phyloP scores from a whole-genome alignment of 1,284 basidiomycete species.

The Trichosporon coremiiforme region DNA sequence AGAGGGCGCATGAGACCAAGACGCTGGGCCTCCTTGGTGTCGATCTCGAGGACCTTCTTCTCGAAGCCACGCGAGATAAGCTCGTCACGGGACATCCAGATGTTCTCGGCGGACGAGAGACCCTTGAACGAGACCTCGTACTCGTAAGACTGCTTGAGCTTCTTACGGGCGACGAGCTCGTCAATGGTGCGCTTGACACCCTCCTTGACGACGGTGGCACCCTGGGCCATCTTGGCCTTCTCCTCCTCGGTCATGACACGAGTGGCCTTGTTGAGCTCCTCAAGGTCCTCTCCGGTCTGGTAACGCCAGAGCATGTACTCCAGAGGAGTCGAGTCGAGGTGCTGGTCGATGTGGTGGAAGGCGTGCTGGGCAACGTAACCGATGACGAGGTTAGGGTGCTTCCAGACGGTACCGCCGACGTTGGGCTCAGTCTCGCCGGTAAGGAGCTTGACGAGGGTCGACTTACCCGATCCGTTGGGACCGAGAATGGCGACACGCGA shows the following conservation, averaged over 20 bases:
- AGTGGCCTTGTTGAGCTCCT: slow-evolving; percentile 90
- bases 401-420: slow-evolving; percentile 96
- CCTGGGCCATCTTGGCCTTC: slow-evolving; percentile 95
- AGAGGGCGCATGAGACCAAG: slow-evolving; percentile 93
- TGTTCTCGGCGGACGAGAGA: slow-evolving; percentile 89
- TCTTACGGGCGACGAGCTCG: slow-evolving; percentile 88
- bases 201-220: slow-evolving; percentile 79
- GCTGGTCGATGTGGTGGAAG: slow-evolving; percentile 98
- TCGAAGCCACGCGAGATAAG: slow-evolving; percentile 97
- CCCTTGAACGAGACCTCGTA: slow-evolving; percentile 95
- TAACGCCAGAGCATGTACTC: slow-evolving; percentile 99
- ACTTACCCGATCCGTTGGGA: slow-evolving; percentile 97
- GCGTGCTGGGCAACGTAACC: slow-evolving; percentile 98
- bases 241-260: slow-evolving; percentile 87
- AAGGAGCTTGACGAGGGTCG: slow-evolving; percentile 97
- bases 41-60: slow-evolving; percentile 97
- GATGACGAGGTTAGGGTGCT: slow-evolving; percentile 98
- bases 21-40: slow-evolving; percentile 95
- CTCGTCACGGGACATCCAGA: slow-evolving; percentile 94
- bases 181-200: slow-evolving; percentile 94
- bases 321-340: slow-evolving; percentile 96
- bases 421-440: slow-evolving; percentile 97
- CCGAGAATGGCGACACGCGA: slow-evolving; percentile 96
- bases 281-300: slow-evolving; percentile 97
- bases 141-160: slow-evolving; percentile 98